These are phyloP conservation scores for Botryosphaeria dothidea DNA, from an alignment of 2,329 filamentous ascomycete species.

Conservation along the genomic window DNA sequence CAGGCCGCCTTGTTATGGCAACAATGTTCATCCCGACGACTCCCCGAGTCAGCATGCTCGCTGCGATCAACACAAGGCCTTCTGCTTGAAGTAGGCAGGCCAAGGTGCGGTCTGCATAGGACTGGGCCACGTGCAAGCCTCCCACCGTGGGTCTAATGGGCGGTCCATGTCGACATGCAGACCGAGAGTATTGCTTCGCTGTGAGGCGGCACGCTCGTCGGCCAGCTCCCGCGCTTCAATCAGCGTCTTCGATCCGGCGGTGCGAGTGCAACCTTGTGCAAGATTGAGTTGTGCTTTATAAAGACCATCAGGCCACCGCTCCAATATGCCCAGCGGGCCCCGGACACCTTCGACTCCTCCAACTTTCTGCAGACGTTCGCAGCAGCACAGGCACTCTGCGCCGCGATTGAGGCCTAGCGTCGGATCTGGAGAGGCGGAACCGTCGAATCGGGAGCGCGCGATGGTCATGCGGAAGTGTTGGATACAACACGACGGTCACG, in stretches of 20 bases:
- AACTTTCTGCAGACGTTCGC: neutral
- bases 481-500: slow-evolving; percentile 9
- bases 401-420: neutral
- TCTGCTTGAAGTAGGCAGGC: neutral
- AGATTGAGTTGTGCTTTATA: neutral
- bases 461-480: slow-evolving; percentile 11
- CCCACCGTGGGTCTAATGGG: neutral
- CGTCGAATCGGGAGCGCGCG: slow-evolving; percentile 4
- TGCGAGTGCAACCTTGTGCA: neutral
- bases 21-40: neutral
- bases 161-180: neutral
- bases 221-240: neutral
- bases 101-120: neutral
- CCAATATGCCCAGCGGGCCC: neutral
- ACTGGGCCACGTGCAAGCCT: neutral
- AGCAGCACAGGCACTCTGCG: neutral
- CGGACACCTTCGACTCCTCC: neutral
- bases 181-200: neutral
- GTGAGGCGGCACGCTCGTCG: neutral
- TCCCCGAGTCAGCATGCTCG: neutral
- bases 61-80: neutral
- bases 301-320: neutral
- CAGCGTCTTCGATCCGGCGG: neutral
- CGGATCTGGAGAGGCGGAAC: neutral
- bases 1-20: neutral